Conservation (phyloP, 2,329 filamentous ascomycete species). For the Stemphylium beticola region DNA sequence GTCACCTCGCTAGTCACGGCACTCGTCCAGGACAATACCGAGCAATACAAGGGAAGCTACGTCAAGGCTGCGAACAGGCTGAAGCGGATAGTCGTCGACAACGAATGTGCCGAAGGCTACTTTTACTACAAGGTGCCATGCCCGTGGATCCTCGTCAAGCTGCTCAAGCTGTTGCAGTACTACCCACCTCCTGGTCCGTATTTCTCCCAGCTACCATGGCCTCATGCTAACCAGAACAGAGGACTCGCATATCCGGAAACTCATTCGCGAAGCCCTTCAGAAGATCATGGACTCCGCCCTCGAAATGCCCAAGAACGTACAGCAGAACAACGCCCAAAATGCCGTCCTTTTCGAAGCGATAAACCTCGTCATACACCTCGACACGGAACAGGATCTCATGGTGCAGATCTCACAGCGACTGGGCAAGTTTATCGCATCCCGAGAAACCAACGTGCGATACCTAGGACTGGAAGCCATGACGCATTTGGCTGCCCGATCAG, state of each 20-base stretch:
- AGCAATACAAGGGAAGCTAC: slow-evolving; percentile 92
- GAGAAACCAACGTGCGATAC: slow-evolving; percentile 97
- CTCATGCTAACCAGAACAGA: slow-evolving; percentile 61
- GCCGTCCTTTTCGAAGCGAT: slow-evolving; percentile 98
- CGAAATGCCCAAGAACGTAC: slow-evolving; percentile 96
- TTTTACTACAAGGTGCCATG: slow-evolving; percentile 99
- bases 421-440: slow-evolving; percentile 93
- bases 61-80: slow-evolving; percentile 89
- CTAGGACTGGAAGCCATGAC: slow-evolving; percentile 97
- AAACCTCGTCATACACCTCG: slow-evolving; percentile 96
- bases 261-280: slow-evolving; percentile 90
- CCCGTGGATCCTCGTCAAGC: slow-evolving; percentile 96
- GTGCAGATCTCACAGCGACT: slow-evolving; percentile 90
- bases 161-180: slow-evolving; percentile 90
- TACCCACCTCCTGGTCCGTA: slow-evolving; percentile 84
- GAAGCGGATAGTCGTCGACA: slow-evolving; percentile 88
- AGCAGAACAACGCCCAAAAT: slow-evolving; percentile 99
- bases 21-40: slow-evolving; percentile 89
- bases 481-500: slow-evolving; percentile 89
- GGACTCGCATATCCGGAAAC: slow-evolving; percentile 86
- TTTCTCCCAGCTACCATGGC: background rate
- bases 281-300: slow-evolving; percentile 89
- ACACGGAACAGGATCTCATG: slow-evolving; percentile 94
- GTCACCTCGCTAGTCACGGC: slow-evolving; percentile 96
- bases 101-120: slow-evolving; percentile 88